Conservation (phyloP, 2,329 filamentous ascomycete species). For the Dryadomyces sulphureus region DNA sequence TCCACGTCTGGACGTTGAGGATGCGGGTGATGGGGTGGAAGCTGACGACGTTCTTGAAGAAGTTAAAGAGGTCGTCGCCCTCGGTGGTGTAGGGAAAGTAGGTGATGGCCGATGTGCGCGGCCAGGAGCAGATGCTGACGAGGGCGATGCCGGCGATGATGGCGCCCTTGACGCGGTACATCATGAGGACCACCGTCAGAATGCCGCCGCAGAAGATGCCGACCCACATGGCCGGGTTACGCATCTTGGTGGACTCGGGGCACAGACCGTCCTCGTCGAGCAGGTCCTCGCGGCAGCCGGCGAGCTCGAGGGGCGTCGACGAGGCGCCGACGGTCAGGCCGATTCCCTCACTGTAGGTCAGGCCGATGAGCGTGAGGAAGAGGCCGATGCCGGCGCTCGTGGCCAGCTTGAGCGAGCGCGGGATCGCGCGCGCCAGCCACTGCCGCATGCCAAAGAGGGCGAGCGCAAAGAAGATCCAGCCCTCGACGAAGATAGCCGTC, state of each 20-base stretch:
- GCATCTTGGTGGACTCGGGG: constrained; percentile 41
- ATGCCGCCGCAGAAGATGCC: constrained; percentile 69
- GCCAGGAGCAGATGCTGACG: constrained; percentile 62
- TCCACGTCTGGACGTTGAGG: constrained; percentile 51
- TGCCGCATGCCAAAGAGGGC: constrained; percentile 55
- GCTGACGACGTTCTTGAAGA: constrained; percentile 56
- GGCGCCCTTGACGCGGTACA: constrained; percentile 59
- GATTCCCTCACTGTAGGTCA: constrained; percentile 69
- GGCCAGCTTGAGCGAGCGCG: constrained; percentile 47
- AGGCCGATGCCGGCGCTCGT: constrained; percentile 50
- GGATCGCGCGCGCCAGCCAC: constrained; percentile 53
- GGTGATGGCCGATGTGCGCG: constrained; percentile 48
- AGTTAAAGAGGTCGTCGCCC: constrained; percentile 50
- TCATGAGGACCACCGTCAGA: constrained; percentile 66
- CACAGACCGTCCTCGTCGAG: constrained; percentile 21
- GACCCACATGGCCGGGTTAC: constrained; percentile 65
- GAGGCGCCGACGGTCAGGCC: constrained; percentile 53
- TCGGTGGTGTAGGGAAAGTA: constrained; percentile 54
- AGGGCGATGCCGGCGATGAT: constrained; percentile 58
- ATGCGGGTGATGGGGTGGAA: constrained; percentile 55
- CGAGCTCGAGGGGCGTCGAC: constrained; percentile 59
- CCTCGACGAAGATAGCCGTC: constrained; percentile 49
- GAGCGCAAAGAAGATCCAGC: constrained; percentile 47
- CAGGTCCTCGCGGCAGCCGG: constrained; percentile 50
- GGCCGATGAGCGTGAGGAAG: constrained; percentile 47